Evolutionary conservation across 768 basidiomycete species (phyloP).

Genomic region (Phaeotremella skinneri): DNA sequence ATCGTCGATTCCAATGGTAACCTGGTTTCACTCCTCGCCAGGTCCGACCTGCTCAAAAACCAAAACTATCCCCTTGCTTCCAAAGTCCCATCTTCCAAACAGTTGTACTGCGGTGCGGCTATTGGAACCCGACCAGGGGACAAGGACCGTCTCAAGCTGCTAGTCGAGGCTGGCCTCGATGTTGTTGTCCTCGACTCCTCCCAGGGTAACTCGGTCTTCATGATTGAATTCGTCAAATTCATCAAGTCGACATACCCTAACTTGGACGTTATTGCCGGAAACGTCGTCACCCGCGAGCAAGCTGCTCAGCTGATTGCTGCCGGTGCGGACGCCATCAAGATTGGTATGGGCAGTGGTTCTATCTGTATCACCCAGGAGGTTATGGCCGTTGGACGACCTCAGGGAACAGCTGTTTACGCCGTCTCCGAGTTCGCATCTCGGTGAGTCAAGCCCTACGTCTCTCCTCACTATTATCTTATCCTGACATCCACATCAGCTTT

Average conservation of each 20-base stretch:
- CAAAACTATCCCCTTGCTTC: conserved; percentile 93
- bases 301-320: conserved; percentile 89
- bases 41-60: conserved; percentile 95
- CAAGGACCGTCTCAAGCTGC: conserved; percentile 73
- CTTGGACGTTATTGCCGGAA: conserved; percentile 92
- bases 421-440: conserved; percentile 80
- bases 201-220: conserved; percentile 91
- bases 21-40: conserved; percentile 81
- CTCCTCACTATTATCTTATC: neutral
- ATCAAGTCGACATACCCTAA: conserved; percentile 81
- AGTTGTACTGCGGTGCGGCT: conserved; percentile 93
- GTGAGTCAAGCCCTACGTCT: conserved; percentile 11
- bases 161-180: conserved; percentile 92
- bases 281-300: conserved; percentile 97
- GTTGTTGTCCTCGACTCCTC: conserved; percentile 93
- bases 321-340: conserved; percentile 89
- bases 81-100: conserved; percentile 85
- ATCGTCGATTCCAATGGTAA: conserved; percentile 67
- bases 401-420: conserved; percentile 96
- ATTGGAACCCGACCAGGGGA: conserved; percentile 90
- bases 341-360: conserved; percentile 97
- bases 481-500: conserved; percentile 60
- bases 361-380: conserved; percentile 99
- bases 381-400: conserved; percentile 97
- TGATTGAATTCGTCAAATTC: conserved; percentile 91